Conservation (phyloP, 2,329 filamentous ascomycete genomes). For the Biscogniauxia marginata region DNA sequence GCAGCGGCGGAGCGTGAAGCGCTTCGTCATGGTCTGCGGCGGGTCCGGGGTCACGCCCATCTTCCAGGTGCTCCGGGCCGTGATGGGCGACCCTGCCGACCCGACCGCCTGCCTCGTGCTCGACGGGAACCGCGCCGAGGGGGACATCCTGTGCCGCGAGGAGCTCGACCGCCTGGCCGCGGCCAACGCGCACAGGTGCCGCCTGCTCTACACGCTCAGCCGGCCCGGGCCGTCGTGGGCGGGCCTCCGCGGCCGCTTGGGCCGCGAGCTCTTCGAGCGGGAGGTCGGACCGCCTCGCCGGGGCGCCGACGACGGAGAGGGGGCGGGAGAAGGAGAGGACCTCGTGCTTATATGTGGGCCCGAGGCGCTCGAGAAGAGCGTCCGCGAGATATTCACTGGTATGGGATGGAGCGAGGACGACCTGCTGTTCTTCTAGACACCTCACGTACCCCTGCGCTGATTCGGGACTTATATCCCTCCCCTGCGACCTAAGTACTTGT, state of each 20-base stretch:
- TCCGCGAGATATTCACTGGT: conserved; percentile 43
- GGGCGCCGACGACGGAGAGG: conserved; percentile 25
- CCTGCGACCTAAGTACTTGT: not conserved
- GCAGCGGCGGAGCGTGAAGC: conserved; percentile 54
- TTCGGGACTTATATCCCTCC: too few species aligned
- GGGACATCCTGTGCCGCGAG: conserved; percentile 77
- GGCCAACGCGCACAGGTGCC: conserved; percentile 55
- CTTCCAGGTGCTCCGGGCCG: conserved; percentile 75
- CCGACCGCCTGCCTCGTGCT: conserved; percentile 69
- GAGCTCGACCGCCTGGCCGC: conserved; percentile 67
- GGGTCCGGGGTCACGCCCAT: conserved; percentile 93
- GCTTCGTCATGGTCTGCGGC: conserved; percentile 83
- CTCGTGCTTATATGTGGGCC: conserved; percentile 82
- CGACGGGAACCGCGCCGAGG: conserved; percentile 72
- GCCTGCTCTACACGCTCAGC: conserved; percentile 68
- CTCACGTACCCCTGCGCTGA: too few species aligned
- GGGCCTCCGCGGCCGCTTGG: conserved; percentile 67
- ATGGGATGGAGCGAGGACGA: conserved; percentile 73
- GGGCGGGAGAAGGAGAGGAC: too few species aligned
- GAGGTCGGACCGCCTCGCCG: conserved; percentile 49
- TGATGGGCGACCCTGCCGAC: conserved; percentile 65
- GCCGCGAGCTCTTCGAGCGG: conserved; percentile 57
- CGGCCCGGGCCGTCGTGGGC: conserved; percentile 63
- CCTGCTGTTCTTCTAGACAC: conserved; percentile 67
- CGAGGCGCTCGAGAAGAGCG: conserved; percentile 67